A percentile compares a stretch with the other conserved stretches of the same genome.
These are phyloP conservation scores for Arabis hirsuta DNA, from an alignment of 345 rosid genomes.

Conservation along the genomic window DNA sequence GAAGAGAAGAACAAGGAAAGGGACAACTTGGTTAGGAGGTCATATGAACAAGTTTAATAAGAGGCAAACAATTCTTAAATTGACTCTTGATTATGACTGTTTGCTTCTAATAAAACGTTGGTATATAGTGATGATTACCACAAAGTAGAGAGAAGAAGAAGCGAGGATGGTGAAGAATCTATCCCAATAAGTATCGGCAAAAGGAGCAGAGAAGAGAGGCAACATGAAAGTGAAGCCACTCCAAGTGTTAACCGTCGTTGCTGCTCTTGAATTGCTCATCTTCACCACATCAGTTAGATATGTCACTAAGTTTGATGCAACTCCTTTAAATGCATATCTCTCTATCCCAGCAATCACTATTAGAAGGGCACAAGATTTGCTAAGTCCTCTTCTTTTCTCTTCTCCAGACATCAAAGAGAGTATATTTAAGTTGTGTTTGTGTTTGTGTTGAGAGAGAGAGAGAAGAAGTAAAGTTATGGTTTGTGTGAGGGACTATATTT, in stretches of 20 bases:
- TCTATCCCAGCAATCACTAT: conserved; percentile 89
- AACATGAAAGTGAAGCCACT: conserved; percentile 85
- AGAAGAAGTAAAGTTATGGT: conserved; percentile 25
- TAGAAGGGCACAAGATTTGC: conserved; percentile 73
- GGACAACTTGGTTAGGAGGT: conserved; percentile 7
- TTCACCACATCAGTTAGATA: conserved; percentile 81
- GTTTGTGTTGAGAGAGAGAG: conserved; percentile 14
- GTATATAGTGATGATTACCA: conserved; percentile 51
- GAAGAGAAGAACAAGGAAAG: conserved; percentile 10
- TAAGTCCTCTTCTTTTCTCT: conserved; percentile 51
- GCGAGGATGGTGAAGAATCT: conserved; percentile 71
- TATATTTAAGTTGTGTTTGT: conserved; percentile 15
- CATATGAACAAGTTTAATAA: not conserved
- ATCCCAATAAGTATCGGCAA: conserved; percentile 85
- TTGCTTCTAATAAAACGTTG: not conserved
- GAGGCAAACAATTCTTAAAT: conserved; percentile 1
- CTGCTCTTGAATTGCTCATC: conserved; percentile 88
- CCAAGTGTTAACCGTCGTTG: conserved; percentile 89
- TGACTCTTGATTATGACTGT: not conserved
- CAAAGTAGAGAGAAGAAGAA: conserved; percentile 74
- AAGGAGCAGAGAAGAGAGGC: conserved; percentile 80
- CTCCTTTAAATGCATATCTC: conserved; percentile 97
- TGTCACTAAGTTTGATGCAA: conserved; percentile 87
- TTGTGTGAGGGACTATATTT: conserved; percentile 38
- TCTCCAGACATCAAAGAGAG: conserved; percentile 46